Evolutionary conservation across 129 eudicot species (phyloP).

Genomic region (Flaveria robusta): DNA sequence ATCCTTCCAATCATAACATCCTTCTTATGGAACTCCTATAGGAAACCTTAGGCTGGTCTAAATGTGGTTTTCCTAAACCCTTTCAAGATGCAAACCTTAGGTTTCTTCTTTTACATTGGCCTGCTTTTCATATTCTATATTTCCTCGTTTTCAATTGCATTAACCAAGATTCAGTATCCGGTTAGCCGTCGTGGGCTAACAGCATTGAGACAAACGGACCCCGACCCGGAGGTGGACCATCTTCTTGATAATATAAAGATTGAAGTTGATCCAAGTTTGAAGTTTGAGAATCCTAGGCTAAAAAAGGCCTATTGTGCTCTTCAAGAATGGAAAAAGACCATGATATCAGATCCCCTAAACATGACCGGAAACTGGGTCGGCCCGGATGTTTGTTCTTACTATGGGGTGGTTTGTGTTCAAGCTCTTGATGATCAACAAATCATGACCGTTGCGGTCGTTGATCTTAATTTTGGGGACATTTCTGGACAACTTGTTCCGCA

Average conservation of each 20-base stretch:
- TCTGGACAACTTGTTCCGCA: conserved; percentile 79
- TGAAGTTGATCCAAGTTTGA: conserved; percentile 31
- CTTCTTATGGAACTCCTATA: conserved; percentile 30
- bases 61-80: conserved; percentile 40
- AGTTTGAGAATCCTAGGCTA: conserved; percentile 52
- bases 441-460: conserved; percentile 61
- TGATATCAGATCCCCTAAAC: conserved; percentile 69
- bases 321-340: conserved; percentile 70
- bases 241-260: conserved; percentile 32
- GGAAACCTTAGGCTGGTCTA: conserved; percentile 55
- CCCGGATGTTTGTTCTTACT: conserved; percentile 65
- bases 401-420: conserved; percentile 53
- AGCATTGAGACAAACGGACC: conserved; percentile 11
- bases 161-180: conserved; percentile 37
- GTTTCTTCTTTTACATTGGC: conserved; percentile 49
- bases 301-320: conserved; percentile 61
- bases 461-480: conserved; percentile 70
- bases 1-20: conserved; percentile 42
- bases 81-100: conserved; percentile 46
- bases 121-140: conserved; percentile 34
- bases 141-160: conserved; percentile 37
- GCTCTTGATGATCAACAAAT: conserved; percentile 55
- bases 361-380: conserved; percentile 73
- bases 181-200: conserved; percentile 44
- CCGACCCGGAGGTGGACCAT: conserved; percentile 14